Conservation (phyloP, 2,329 filamentous ascomycete genomes). For the Aureobasidium sp. region DNA sequence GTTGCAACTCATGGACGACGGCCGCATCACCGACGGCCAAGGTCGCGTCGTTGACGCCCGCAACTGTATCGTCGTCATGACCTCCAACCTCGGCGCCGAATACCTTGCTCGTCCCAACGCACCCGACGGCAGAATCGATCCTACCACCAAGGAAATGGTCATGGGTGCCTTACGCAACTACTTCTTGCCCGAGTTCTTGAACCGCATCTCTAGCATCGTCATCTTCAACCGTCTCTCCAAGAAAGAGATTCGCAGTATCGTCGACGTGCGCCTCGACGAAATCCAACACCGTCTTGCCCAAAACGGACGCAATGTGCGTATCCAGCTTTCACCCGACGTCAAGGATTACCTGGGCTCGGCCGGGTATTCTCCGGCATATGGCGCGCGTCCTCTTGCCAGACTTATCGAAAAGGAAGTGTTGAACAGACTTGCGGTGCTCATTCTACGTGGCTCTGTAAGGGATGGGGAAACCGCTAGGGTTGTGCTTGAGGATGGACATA, state of each 20-base stretch:
- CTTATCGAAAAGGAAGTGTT: slow-evolving; percentile 97
- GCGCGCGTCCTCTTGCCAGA: slow-evolving; percentile 77
- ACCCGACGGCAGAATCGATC: slow-evolving; percentile 78
- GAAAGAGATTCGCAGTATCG: slow-evolving; percentile 87
- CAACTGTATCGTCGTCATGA: slow-evolving; percentile 99
- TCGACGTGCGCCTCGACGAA: slow-evolving; percentile 79
- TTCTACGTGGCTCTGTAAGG: slow-evolving; percentile 73
- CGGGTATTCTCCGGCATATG: slow-evolving; percentile 92
- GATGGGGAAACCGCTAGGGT: slow-evolving; percentile 82
- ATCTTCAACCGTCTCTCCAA: slow-evolving; percentile 97
- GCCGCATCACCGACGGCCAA: slow-evolving; percentile 96
- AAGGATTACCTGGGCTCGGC: slow-evolving; percentile 88
- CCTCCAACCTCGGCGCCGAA: slow-evolving; percentile 92
- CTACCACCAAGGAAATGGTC: slow-evolving; percentile 78
- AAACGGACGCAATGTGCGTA: slow-evolving; percentile 80
- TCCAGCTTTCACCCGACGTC: slow-evolving; percentile 75
- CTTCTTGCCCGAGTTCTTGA: slow-evolving; percentile 97
- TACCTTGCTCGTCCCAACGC: slow-evolving; percentile 74
- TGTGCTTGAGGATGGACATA: slow-evolving; percentile 69
- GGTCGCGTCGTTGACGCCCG: slow-evolving; percentile 88
- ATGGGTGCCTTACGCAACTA: slow-evolving; percentile 88
- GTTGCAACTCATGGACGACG: slow-evolving; percentile 98
- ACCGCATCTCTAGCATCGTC: slow-evolving; percentile 91
- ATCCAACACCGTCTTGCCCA: slow-evolving; percentile 84
- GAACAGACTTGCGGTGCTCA: slow-evolving; percentile 85